These are phyloP conservation scores for Phytopythium sindhum DNA, from an alignment of 352 stramenopile genomes.

Conservation along the genomic window DNA sequence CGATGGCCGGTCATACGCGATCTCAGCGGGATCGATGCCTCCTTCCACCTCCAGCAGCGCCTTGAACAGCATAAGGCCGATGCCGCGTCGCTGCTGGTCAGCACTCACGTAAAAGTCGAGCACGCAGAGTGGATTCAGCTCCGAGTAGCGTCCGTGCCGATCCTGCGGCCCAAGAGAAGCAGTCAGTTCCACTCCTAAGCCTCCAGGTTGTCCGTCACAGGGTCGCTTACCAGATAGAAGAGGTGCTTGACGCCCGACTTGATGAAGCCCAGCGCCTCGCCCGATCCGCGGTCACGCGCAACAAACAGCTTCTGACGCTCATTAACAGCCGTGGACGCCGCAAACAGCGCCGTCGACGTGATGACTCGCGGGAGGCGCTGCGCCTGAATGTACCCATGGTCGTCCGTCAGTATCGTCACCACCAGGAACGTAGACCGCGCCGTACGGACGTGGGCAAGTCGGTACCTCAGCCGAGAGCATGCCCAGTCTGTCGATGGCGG, in stretches of 20 bases:
- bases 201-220: background rate
- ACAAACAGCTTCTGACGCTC: conserved; percentile 47
- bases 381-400: conserved; percentile 25
- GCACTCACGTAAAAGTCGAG: conserved; percentile 78
- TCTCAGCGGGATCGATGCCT: conserved; percentile 12
- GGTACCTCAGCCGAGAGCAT: conserved; percentile 39
- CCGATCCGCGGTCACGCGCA: conserved; percentile 15
- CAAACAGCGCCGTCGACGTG: conserved; percentile 48
- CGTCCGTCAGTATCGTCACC: background rate
- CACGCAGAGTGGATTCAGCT: conserved; percentile 74
- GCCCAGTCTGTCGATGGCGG: conserved; percentile 43
- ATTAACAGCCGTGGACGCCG: conserved; percentile 13
- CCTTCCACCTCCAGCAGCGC: conserved; percentile 42
- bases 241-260: conserved; percentile 71
- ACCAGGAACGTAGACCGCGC: background rate
- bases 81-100: conserved; percentile 44
- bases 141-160: conserved; percentile 49
- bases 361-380: conserved; percentile 61
- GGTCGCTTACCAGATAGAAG: conserved; percentile 65
- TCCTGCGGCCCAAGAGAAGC: conserved; percentile 22
- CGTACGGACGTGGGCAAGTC: background rate
- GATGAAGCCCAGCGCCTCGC: conserved; percentile 41
- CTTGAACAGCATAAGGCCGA: conserved; percentile 65
- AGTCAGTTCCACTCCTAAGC: background rate
- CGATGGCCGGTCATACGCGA: conserved; percentile 82